These are phyloP conservation scores for Boletus bicolor DNA, from an alignment of 768 basidiomycete genomes.

Conservation along the genomic window DNA sequence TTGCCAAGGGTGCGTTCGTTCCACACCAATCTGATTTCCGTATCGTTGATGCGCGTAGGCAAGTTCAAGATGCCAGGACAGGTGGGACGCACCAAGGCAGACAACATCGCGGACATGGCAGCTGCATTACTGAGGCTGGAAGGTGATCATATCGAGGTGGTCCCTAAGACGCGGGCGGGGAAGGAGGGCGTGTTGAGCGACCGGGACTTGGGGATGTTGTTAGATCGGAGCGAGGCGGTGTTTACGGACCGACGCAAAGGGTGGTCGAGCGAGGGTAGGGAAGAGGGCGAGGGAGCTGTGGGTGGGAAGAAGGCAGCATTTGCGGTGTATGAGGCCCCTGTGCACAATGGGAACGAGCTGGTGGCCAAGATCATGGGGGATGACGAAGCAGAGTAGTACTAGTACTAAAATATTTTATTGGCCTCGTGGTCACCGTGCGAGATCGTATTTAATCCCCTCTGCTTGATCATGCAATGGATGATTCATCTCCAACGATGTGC, in stretches of 20 bases:
- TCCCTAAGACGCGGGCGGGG: constrained; percentile 62
- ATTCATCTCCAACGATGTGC: background rate
- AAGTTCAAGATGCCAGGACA: constrained; percentile 79
- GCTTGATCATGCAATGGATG: too few species aligned
- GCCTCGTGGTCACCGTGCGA: background rate
- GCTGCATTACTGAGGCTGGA: constrained; percentile 77
- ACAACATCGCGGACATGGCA: constrained; percentile 79
- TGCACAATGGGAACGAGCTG: constrained; percentile 61
- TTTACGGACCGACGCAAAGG: constrained; percentile 68
- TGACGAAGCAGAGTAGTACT: constrained; percentile 18
- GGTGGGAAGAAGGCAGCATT: constrained; percentile 52
- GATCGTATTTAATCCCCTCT: background rate
- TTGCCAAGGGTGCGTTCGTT: constrained; percentile 67
- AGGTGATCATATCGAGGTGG: constrained; percentile 87
- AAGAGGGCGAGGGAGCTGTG: constrained; percentile 3
- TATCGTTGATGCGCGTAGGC: constrained; percentile 37
- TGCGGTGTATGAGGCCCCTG: constrained; percentile 72
- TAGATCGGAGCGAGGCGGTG: constrained; percentile 77
- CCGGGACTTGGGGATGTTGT: constrained; percentile 70
- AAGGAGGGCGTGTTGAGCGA: constrained; percentile 77
- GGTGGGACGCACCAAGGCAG: constrained; percentile 49
- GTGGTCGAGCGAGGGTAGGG: constrained; percentile 53
- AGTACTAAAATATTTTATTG: too few species aligned
- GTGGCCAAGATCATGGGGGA: constrained; percentile 68
- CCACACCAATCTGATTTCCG: background rate